Percentiles rank a stretch among this genome's conserved stretches.
phyloP scores from a whole-genome alignment of 2,329 filamentous ascomycete species.

The Catunica adiposa region DNA sequence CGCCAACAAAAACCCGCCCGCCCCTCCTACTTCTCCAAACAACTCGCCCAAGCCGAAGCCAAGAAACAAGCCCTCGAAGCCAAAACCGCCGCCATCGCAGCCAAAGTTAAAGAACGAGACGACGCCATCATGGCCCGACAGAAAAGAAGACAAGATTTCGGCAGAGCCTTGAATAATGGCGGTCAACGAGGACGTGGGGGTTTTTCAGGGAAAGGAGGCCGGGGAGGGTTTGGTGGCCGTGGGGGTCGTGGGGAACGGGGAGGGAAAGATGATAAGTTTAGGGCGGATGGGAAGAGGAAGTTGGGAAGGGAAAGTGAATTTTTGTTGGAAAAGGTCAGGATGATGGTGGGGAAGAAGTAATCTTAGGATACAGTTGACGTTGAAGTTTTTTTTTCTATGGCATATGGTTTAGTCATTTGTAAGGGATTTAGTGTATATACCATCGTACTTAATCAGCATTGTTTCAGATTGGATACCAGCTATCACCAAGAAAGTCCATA shows the following conservation, averaged over 20 bases:
- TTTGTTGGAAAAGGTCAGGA: constrained; percentile 53
- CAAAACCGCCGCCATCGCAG: constrained; percentile 22
- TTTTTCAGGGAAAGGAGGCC: background rate
- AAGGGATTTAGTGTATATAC: too few relatives aligned
- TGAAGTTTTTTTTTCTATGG: too few relatives aligned
- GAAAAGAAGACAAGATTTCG: constrained; percentile 42
- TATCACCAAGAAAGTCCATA: too few relatives aligned
- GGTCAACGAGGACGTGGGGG: background rate
- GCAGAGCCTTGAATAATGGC: constrained; percentile 37
- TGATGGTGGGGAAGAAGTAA: constrained; percentile 34
- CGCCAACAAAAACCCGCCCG: constrained; percentile 16
- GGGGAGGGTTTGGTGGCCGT: too few relatives aligned
- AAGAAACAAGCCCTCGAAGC: constrained; percentile 22
- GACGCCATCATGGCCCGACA: constrained; percentile 33
- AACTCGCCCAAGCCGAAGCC: constrained; percentile 30
- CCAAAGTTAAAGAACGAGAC: constrained; percentile 42
- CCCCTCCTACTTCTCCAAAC: constrained; percentile 50
- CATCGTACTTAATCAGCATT: too few relatives aligned
- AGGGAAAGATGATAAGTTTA: background rate
- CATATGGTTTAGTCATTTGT: too few relatives aligned
- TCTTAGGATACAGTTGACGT: too few relatives aligned
- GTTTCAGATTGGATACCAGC: background rate
- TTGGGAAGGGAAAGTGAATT: constrained; percentile 58
- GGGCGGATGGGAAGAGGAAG: constrained; percentile 48
- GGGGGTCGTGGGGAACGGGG: background rate